phyloP scores from a whole-genome alignment of 208 protist genomes.

The Polymyxa betae region DNA sequence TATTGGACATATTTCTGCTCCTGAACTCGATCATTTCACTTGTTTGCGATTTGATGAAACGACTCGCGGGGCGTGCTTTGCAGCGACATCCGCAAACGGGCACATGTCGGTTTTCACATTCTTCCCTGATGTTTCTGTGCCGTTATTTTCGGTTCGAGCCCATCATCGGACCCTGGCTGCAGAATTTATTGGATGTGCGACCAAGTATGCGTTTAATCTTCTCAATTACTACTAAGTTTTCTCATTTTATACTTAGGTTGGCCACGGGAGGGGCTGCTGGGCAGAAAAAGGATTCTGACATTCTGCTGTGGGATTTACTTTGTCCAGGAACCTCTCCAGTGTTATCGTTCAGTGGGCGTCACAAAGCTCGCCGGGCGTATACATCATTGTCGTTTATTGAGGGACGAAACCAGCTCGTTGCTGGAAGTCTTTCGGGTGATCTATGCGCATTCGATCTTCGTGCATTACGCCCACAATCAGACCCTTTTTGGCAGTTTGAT shows the following conservation, averaged over 20 bases:
- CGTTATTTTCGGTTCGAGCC: background rate
- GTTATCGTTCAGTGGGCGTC: background rate
- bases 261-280: background rate
- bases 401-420: background rate
- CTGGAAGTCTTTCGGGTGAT: background rate
- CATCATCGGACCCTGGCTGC: background rate
- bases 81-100: background rate
- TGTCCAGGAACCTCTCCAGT: background rate
- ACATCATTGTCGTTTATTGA: background rate
- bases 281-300: background rate
- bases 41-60: background rate
- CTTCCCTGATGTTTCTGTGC: background rate
- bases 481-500: background rate
- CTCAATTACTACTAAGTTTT: background rate
- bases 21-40: background rate
- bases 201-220: background rate
- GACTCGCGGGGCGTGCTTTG: background rate
- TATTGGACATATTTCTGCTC: background rate
- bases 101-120: background rate
- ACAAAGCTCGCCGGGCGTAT: background rate
- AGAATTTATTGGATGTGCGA: background rate
- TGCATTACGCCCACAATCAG: background rate
- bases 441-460: background rate
- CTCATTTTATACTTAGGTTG: background rate
- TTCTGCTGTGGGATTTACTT: conserved; percentile 8